Percentiles rank a stretch among this genome's conserved stretches.
These are phyloP conservation scores for Lophiotrema nucula DNA, from an alignment of 495 filamentous ascomycete species.

Conservation along the genomic window DNA sequence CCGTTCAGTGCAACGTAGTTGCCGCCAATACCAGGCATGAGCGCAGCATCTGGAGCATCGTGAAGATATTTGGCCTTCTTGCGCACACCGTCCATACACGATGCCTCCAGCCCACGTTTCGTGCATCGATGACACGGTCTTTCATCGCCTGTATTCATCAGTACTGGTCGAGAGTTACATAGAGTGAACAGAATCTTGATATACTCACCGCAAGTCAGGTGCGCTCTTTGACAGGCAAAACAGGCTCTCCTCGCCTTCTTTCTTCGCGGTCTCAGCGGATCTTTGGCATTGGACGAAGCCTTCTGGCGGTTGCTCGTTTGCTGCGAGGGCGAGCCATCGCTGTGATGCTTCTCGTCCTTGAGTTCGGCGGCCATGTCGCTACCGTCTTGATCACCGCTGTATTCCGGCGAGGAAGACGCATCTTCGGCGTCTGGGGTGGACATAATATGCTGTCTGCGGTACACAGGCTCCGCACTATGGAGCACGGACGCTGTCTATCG, in stretches of 20 bases:
- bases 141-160: slow-evolving; percentile 62
- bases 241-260: slow-evolving; percentile 97
- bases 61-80: slow-evolving; percentile 99
- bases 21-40: slow-evolving; percentile 60
- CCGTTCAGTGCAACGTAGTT: slow-evolving; percentile 48
- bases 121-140: slow-evolving; percentile 91
- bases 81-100: slow-evolving; percentile 90
- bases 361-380: slow-evolving; percentile 52
- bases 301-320: slow-evolving; percentile 54
- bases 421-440: slow-evolving; percentile 51
- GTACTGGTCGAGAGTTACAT: too few species aligned
- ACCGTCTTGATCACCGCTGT: slow-evolving; percentile 48
- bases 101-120: slow-evolving; percentile 84
- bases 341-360: slow-evolving; percentile 57
- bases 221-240: slow-evolving; percentile 93
- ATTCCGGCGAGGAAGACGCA: slow-evolving; percentile 51
- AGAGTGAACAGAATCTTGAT: too few species aligned
- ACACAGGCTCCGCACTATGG: slow-evolving; percentile 20
- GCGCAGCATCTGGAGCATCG: slow-evolving; percentile 80
- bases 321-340: slow-evolving; percentile 51
- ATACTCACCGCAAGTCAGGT: slow-evolving; percentile 93
- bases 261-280: slow-evolving; percentile 79
- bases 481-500: slow-evolving; percentile 21
- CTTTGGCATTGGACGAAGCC: slow-evolving; percentile 66
- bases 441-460: slow-evolving; percentile 47